Base-by-base conservation (phyloP, 305 asterid species). In the Fraxinus albicans region DNA sequence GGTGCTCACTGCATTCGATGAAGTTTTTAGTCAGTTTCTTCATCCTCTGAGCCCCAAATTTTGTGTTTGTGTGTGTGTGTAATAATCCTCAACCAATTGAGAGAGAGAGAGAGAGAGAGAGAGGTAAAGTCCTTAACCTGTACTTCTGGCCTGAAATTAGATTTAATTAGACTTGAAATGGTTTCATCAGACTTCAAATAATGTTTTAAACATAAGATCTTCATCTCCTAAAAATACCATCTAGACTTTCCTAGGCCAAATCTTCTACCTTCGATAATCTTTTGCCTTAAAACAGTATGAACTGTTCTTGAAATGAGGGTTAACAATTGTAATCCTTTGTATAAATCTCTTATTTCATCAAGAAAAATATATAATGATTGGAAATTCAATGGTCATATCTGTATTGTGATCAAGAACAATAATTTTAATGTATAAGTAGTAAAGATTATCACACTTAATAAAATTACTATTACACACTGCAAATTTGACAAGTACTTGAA, bases 11-110 rank as follows among this genome's bases (percentile, higher is more conserved):
- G 58, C 21, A 4, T 47, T 15, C 19, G 19, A 47, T 47, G 58
- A 3, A 83, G 79, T 79, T 67, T 38, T 76, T 79, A 79, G 85
- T 84, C 87, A 81, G 82, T 75, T 79, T 80, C 82, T 81, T 75
- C 73, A 40, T 74, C 63, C 78, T 19, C 75, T 80, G 8, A 29
- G 31, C 74, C 74, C 74, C 35, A 55, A 63, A 70, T 44, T 47
- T 1, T 42, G 15, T 42, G 13, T 7, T 9, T 8, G 42, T 7
- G 42, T 6, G 8, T 6, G 12, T 8, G 47, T 7, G 47, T 8
- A 1, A 44, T 44, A 44, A 44, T 12, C 0, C n/a, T 44, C 55
- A 44, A 44, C 55, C n/a, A 12, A 12, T 44, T 12, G 17, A 44
- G 8, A 7, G 40, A 36, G 8, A 36, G 17, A 44, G 8, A 7